phyloP scores from a whole-genome alignment of 176 grass and related monocot species.

The Melocanna baccifera region DNA sequence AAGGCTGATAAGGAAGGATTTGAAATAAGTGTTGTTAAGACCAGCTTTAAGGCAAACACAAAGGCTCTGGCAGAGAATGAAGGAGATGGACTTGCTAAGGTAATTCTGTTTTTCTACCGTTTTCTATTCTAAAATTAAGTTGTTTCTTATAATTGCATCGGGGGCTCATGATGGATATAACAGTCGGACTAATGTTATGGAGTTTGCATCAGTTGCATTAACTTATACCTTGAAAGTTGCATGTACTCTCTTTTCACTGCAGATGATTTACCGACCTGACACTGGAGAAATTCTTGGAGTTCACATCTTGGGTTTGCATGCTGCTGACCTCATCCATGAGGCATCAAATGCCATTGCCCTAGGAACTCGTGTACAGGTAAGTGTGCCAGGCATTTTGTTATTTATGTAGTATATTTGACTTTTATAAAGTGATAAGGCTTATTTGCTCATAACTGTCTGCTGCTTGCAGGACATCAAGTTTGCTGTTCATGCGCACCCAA shows the following conservation, averaged over 20 bases:
- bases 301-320: conserved; percentile 92
- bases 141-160: background rate
- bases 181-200: background rate
- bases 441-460: background rate
- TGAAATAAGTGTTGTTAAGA: conserved; percentile 78
- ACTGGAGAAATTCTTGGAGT: conserved; percentile 90
- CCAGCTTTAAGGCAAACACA: conserved; percentile 97
- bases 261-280: conserved; percentile 86
- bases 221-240: background rate
- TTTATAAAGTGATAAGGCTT: background rate
- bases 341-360: conserved; percentile 83
- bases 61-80: conserved; percentile 98
- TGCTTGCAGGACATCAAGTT: conserved; percentile 62
- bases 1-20: conserved; percentile 86
- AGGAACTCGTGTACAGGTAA: conserved; percentile 70
- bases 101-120: background rate
- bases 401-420: background rate
- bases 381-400: background rate
- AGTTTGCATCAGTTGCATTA: background rate
- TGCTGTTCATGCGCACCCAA: conserved; percentile 80
- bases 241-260: background rate
- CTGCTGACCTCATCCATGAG: conserved; percentile 84
- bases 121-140: background rate
- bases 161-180: background rate
- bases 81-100: conserved; percentile 77